Conservation (phyloP, 2,329 filamentous ascomycete genomes). For the Colletotrichum sp. region DNA sequence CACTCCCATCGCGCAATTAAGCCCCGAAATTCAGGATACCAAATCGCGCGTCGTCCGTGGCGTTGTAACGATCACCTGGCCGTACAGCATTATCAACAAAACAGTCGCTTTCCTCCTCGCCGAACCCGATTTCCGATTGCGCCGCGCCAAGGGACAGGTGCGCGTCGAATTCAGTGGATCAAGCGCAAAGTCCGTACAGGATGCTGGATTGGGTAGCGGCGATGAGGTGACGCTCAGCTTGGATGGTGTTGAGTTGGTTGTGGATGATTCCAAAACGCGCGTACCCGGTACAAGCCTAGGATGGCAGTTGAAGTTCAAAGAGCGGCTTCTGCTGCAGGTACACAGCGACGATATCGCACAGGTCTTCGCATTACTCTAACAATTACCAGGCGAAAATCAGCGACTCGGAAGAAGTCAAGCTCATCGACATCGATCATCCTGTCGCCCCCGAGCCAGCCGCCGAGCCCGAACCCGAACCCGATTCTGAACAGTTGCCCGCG, state of each 20-base stretch:
- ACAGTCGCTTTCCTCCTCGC: slow-evolving; percentile 81
- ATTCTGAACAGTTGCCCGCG: slow-evolving; percentile 13
- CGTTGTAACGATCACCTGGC: slow-evolving; percentile 87
- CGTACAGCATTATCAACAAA: slow-evolving; percentile 79
- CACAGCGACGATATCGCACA: background rate
- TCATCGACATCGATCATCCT: slow-evolving; percentile 60
- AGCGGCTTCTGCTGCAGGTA: slow-evolving; percentile 55
- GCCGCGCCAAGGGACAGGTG: slow-evolving; percentile 79
- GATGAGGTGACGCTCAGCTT: slow-evolving; percentile 76
- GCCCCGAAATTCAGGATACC: slow-evolving; percentile 49
- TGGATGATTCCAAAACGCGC: slow-evolving; percentile 51
- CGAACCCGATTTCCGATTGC: slow-evolving; percentile 83
- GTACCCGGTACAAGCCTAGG: slow-evolving; percentile 58
- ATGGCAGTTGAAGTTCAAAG: slow-evolving; percentile 63
- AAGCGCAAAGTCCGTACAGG: slow-evolving; percentile 72
- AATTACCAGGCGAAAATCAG: slow-evolving; percentile 44
- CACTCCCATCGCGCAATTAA: slow-evolving; percentile 62
- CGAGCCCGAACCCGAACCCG: slow-evolving; percentile 21
- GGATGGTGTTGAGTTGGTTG: slow-evolving; percentile 70
- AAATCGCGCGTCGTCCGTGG: slow-evolving; percentile 63
- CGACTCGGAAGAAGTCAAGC: slow-evolving; percentile 51
- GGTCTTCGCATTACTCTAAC: slow-evolving; percentile 5
- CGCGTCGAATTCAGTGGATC: slow-evolving; percentile 76
- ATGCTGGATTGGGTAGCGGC: slow-evolving; percentile 74
- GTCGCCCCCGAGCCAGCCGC: slow-evolving; percentile 16